Conservation (phyloP, 2,329 filamentous ascomycete genomes). For the Chrysoporthe deuterocubensis region DNA sequence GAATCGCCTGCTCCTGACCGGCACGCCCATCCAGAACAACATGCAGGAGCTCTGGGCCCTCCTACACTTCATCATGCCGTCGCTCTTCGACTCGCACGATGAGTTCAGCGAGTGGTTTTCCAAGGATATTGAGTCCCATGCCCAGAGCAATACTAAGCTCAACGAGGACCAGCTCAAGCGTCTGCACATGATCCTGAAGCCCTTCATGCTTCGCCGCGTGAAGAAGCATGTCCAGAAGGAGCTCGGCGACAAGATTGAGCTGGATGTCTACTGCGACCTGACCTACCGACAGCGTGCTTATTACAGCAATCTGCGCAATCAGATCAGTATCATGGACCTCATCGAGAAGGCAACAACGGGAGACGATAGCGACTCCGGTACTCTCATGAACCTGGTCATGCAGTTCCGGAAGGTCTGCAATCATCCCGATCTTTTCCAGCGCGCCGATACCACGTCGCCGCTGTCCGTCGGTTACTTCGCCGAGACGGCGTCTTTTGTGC, state of each 20-base stretch:
- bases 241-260: slow-evolving; percentile 96
- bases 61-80: slow-evolving; percentile 99
- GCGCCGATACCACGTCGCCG: slow-evolving; percentile 87
- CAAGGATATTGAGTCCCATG: slow-evolving; percentile 96
- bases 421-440: slow-evolving; percentile 94
- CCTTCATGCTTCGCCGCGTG: slow-evolving; percentile 98
- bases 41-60: slow-evolving; percentile 99
- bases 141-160: slow-evolving; percentile 98
- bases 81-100: slow-evolving; percentile 90
- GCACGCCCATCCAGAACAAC: slow-evolving; percentile 99
- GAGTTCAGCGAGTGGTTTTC: slow-evolving; percentile 95
- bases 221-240: slow-evolving; percentile 99
- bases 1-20: slow-evolving; percentile 89
- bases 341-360: slow-evolving; percentile 96
- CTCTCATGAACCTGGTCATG: slow-evolving; percentile 99
- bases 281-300: slow-evolving; percentile 95
- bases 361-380: slow-evolving; percentile 92
- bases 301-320: slow-evolving; percentile 90
- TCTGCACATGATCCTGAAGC: slow-evolving; percentile 98
- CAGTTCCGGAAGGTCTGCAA: slow-evolving; percentile 99
- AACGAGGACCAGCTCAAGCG: slow-evolving; percentile 97
- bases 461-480: slow-evolving; percentile 86
- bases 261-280: slow-evolving; percentile 94
- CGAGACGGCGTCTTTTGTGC: slow-evolving; percentile 92
- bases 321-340: slow-evolving; percentile 98